Percentiles rank a stretch among this genome's conserved stretches.
These are phyloP conservation scores for Podaxis pistillaris DNA, from an alignment of 768 basidiomycete genomes.

Conservation along the genomic window DNA sequence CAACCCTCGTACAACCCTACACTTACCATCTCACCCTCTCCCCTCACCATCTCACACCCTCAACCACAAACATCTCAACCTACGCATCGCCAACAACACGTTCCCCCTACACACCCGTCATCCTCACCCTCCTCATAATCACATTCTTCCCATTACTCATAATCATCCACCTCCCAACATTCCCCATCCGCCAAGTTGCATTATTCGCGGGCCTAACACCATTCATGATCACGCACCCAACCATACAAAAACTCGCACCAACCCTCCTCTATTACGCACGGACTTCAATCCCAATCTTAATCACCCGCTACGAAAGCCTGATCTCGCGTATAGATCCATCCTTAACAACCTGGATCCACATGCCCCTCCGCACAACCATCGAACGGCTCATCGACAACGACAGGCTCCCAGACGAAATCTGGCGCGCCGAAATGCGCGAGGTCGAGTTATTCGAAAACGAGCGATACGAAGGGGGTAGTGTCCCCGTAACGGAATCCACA, in stretches of 20 bases:
- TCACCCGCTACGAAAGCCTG: slow-evolving; percentile 2
- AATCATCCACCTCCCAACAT: slow-evolving; percentile 40
- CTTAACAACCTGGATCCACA: neutral
- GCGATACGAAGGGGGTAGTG: slow-evolving; percentile 35
- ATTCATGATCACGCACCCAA: slow-evolving; percentile 53
- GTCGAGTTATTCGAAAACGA: slow-evolving; percentile 86
- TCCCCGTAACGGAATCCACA: neutral
- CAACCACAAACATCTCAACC: slow-evolving; percentile 19
- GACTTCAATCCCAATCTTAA: slow-evolving; percentile 11
- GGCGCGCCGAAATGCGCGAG: slow-evolving; percentile 61
- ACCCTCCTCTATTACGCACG: slow-evolving; percentile 15
- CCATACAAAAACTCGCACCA: slow-evolving; percentile 31
- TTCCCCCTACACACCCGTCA: slow-evolving; percentile 51
- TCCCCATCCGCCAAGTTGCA: slow-evolving; percentile 47
- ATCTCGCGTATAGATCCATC: neutral
- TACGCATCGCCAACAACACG: slow-evolving; percentile 17
- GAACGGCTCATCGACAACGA: slow-evolving; percentile 62
- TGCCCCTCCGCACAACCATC: slow-evolving; percentile 20
- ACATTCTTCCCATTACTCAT: slow-evolving; percentile 51
- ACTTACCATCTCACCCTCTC: slow-evolving; percentile 49
- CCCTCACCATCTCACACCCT: slow-evolving; percentile 35
- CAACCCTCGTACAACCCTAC: slow-evolving; percentile 53
- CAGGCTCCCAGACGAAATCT: slow-evolving; percentile 57
- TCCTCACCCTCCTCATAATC: slow-evolving; percentile 48
- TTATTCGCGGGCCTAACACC: slow-evolving; percentile 51